These are phyloP conservation scores for Oxyria digyna DNA, from an alignment of 148 eudicot genomes.

Conservation along the genomic window DNA sequence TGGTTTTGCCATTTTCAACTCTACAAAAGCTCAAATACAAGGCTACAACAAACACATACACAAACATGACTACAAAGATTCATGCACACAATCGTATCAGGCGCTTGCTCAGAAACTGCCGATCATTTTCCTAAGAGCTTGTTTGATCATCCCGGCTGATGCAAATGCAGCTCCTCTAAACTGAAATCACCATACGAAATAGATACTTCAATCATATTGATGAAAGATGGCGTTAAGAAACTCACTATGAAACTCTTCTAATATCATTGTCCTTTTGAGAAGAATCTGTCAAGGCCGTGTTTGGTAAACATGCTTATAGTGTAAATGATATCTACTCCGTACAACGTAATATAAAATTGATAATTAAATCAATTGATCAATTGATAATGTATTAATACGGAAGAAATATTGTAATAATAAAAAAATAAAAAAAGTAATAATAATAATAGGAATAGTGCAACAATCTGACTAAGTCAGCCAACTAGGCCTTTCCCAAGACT, in stretches of 20 bases:
- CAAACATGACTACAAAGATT: not conserved
- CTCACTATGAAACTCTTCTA: not conserved
- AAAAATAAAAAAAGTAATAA: no score
- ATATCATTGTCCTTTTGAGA: not conserved
- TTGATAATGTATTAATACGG: not conserved
- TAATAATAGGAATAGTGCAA: not conserved
- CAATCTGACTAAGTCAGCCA: not conserved
- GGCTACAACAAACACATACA: not conserved
- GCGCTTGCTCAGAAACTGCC: slow-evolving; percentile 14
- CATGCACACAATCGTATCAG: not conserved
- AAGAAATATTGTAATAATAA: not conserved
- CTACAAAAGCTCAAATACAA: not conserved
- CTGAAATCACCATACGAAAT: slow-evolving; percentile 14
- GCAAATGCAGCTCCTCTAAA: slow-evolving; percentile 32
- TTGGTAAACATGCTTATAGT: not conserved
- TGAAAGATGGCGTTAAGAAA: not conserved
- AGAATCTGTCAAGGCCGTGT: not conserved
- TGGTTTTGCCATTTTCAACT: not conserved
- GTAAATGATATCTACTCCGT: not conserved
- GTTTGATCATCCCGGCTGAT: slow-evolving; percentile 36
- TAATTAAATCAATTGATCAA: no score
- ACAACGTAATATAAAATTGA: no score
- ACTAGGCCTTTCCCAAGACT: not conserved
- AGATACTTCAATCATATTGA: not conserved
- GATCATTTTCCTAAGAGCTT: slow-evolving; percentile 22